phyloP scores from a whole-genome alignment of 176 grass and related monocot species.

The Rhynchospora breviuscula region DNA sequence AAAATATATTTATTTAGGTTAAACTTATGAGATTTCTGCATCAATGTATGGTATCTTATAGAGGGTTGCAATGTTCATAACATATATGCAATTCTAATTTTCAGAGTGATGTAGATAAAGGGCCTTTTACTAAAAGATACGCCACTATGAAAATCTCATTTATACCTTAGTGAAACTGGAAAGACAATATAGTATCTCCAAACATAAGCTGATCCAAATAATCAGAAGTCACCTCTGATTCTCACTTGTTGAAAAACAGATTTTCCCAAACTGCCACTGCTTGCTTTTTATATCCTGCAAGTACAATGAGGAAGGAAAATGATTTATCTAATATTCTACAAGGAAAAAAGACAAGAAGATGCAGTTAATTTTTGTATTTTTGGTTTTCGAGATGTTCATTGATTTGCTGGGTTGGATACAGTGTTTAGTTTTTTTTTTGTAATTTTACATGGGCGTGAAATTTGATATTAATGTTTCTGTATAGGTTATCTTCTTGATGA shows the following conservation, averaged over 20 bases:
- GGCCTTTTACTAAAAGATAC: background rate
- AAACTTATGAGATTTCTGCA: background rate
- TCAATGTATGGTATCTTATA: background rate
- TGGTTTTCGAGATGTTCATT: background rate
- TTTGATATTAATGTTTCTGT: conserved; percentile 16
- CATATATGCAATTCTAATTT: background rate
- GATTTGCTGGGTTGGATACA: background rate
- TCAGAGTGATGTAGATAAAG: background rate
- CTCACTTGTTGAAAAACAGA: background rate
- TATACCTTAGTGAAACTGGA: background rate
- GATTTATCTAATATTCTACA: background rate
- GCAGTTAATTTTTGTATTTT: background rate
- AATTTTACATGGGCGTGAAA: background rate
- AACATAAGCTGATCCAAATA: background rate
- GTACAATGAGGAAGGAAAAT: background rate
- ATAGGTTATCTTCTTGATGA: conserved; percentile 83
- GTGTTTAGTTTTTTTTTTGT: background rate
- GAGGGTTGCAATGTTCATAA: background rate
- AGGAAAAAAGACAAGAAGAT: background rate
- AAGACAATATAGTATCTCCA: background rate
- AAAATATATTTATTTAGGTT: background rate
- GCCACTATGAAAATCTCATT: background rate
- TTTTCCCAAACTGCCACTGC: background rate
- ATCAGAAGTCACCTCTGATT: background rate
- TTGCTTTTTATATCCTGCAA: background rate